Evolutionary conservation across 345 rosid species (phyloP).

Genomic region (Passiflora organensis): DNA sequence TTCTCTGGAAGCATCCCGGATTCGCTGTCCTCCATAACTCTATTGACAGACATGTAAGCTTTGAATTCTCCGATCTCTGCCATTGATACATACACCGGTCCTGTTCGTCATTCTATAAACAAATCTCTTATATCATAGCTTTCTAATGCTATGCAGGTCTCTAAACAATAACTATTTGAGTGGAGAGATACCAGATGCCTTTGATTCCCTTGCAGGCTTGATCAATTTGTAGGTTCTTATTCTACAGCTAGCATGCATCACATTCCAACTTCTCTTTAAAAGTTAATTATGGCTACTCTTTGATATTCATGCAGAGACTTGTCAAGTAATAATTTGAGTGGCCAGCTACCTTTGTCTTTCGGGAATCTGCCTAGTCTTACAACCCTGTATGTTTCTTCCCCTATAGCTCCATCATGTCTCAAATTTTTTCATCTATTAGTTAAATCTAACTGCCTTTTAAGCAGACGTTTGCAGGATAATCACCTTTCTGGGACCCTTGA

Average conservation of each 20-base stretch:
- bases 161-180: constrained; percentile 65
- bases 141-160: constrained; percentile 55
- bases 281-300: constrained; percentile 17
- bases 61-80: constrained; percentile 4
- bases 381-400: constrained; percentile 57
- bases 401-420: background rate
- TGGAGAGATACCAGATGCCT: constrained; percentile 88
- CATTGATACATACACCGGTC: constrained; percentile 13
- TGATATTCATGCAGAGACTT: constrained; percentile 57
- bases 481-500: constrained; percentile 80
- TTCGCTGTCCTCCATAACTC: constrained; percentile 56
- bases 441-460: constrained; percentile 34
- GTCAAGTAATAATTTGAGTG: constrained; percentile 79
- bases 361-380: constrained; percentile 50
- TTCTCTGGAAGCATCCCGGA: constrained; percentile 91
- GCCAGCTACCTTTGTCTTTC: constrained; percentile 74
- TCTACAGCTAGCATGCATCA: constrained; percentile 1
- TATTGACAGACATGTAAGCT: constrained; percentile 64
- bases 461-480: constrained; percentile 88
- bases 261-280: constrained; percentile 6
- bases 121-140: constrained; percentile 1
- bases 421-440: background rate
- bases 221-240: constrained; percentile 70
- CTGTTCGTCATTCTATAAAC: constrained; percentile 5
- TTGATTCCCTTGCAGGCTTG: constrained; percentile 54